phyloP scores from a whole-genome alignment of 352 stramenopile genomes.

The Globisporangium cylindrosporum region DNA sequence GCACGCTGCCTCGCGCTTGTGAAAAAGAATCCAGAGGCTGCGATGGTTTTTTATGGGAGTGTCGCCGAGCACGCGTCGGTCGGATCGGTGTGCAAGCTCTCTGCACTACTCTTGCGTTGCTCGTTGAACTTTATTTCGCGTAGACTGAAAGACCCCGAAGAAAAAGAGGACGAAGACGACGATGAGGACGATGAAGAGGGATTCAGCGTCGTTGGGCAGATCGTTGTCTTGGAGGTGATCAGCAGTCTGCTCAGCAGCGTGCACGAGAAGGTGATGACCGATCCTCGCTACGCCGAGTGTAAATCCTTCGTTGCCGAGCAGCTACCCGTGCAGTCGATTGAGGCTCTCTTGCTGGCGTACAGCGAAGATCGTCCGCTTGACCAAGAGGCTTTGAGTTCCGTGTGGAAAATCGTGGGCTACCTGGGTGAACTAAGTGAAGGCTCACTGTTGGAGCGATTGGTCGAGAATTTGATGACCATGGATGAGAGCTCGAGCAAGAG shows the following conservation, averaged over 20 bases:
- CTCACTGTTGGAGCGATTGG: conserved; percentile 50
- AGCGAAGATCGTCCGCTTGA: conserved; percentile 56
- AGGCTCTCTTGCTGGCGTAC: conserved; percentile 64
- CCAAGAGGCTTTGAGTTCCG: conserved; percentile 63
- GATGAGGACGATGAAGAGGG: conserved; percentile 64
- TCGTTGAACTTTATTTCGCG: conserved; percentile 77
- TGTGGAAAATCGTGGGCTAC: conserved; percentile 75
- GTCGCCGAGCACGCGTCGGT: conserved; percentile 73
- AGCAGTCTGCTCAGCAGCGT: conserved; percentile 71
- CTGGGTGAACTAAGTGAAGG: conserved; percentile 62
- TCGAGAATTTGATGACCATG: conserved; percentile 71
- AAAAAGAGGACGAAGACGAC: conserved; percentile 36
- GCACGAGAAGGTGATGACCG: conserved; percentile 62
- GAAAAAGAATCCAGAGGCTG: conserved; percentile 77
- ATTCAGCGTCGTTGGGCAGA: conserved; percentile 64
- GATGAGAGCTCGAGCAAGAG: conserved; percentile 70
- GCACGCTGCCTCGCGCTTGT: conserved; percentile 75
- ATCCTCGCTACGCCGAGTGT: conserved; percentile 68
- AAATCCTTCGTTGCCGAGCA: conserved; percentile 72
- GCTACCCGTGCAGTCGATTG: conserved; percentile 54
- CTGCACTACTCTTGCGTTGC: conserved; percentile 69
- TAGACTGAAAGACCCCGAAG: conserved; percentile 42
- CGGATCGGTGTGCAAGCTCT: conserved; percentile 80
- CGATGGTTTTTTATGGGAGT: conserved; percentile 81
- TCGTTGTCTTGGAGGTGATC: conserved; percentile 78